A percentile compares a stretch with the other conserved stretches of the same genome.
phyloP scores from a whole-genome alignment of 106 monocot genomes.

The Acanthochlamys bracteata region DNA sequence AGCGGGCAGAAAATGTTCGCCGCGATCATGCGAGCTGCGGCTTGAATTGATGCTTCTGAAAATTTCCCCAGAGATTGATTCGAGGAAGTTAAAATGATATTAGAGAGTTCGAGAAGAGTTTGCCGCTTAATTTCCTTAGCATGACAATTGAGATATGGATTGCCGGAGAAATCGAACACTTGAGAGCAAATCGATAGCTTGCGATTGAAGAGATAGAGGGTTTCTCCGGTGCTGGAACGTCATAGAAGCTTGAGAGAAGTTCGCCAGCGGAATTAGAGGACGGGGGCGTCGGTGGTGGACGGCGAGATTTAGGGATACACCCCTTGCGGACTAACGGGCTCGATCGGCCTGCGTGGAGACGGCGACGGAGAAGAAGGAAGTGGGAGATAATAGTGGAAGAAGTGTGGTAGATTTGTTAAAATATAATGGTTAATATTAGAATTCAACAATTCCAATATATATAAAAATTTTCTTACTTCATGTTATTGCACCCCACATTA shows the following conservation, averaged over 20 bases:
- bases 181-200: constrained; percentile 53
- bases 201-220: constrained; percentile 36
- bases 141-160: constrained; percentile 17
- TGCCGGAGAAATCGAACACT: constrained; percentile 36
- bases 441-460: too few species aligned
- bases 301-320: too few species aligned
- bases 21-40: constrained; percentile 20
- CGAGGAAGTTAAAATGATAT: constrained; percentile 19
- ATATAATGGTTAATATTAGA: too few species aligned
- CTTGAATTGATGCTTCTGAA: constrained; percentile 21
- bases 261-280: constrained; percentile 7
- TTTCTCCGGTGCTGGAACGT: constrained; percentile 32
- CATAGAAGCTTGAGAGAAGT: constrained; percentile 43
- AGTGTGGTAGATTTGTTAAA: too few species aligned
- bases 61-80: constrained; percentile 5
- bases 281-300: neutral
- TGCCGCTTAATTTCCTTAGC: constrained; percentile 58
- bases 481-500: too few species aligned
- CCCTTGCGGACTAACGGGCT: too few species aligned
- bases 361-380: too few species aligned
- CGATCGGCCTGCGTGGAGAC: too few species aligned
- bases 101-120: constrained; percentile 44
- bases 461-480: too few species aligned
- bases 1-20: constrained; percentile 29
- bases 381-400: too few species aligned